phyloP scores from a whole-genome alignment of 2,329 filamentous ascomycete species.

The Onygenales sp. region DNA sequence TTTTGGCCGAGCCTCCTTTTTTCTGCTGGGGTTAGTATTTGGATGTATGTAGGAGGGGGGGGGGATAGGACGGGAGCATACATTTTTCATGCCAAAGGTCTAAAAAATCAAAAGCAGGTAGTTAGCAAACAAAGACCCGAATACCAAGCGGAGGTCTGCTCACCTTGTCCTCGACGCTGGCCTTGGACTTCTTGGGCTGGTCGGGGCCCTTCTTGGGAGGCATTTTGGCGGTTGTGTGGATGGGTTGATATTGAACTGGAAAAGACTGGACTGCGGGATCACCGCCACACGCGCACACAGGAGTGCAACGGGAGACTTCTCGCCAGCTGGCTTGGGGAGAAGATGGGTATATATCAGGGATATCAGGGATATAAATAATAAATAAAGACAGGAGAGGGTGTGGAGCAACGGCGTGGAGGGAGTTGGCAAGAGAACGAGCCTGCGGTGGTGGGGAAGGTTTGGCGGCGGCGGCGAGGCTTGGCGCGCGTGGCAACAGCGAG shows the following conservation, averaged over 20 bases:
- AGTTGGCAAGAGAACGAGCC: slow-evolving; percentile 1
- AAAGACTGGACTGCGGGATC: too few species aligned
- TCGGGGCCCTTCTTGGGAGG: slow-evolving; percentile 36
- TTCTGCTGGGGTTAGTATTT: slow-evolving; percentile 43
- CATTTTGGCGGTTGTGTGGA: slow-evolving; percentile 28
- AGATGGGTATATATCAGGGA: too few species aligned
- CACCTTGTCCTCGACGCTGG: slow-evolving; percentile 68
- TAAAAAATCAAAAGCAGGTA: slow-evolving; percentile 15
- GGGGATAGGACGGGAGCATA: slow-evolving; percentile 22
- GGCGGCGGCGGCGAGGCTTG: not conserved
- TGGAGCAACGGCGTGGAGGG: slow-evolving; percentile 1
- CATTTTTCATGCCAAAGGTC: slow-evolving; percentile 99
- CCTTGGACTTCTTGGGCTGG: slow-evolving; percentile 40
- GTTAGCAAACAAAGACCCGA: slow-evolving; percentile 10
- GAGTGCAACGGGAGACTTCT: too few species aligned
- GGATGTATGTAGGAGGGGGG: not conserved
- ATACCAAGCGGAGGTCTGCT: slow-evolving; percentile 9
- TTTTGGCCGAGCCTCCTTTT: slow-evolving; percentile 86
- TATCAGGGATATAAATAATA: too few species aligned
- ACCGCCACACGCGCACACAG: too few species aligned
- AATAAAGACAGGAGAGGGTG: not conserved
- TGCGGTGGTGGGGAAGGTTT: not conserved
- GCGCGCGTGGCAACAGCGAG: not conserved
- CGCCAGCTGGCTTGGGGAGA: too few species aligned
- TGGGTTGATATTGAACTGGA: not conserved